Base-by-base conservation (phyloP, 2,329 filamentous ascomycete species). In the Botryotinia calthae region DNA sequence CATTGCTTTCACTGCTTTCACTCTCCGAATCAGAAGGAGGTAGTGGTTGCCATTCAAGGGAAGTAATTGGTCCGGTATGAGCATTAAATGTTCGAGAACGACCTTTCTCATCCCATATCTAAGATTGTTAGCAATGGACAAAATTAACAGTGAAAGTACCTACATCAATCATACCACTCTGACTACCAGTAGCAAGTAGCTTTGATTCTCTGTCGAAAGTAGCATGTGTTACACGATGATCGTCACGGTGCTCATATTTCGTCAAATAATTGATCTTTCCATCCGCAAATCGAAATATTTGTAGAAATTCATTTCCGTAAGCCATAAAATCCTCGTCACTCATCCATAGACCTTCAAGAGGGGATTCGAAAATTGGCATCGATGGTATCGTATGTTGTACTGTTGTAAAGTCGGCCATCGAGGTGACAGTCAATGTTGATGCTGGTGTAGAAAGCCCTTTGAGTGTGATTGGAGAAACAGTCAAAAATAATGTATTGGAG, bases 111-210 rank as follows among this genome's bases (percentile, higher is more conserved):
- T 79, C 77, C 77, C 77, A 81, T n/a, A 81, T 78, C 80, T 81
- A 73, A 63, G 59, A 9, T n/a, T 34, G 31, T 46, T 42, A 90
- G 83, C 44, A 59, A 62, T 37, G 44, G 67, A 22, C 20, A 40
- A 73, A 44, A 7, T 62, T 4, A 66, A 65, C 16, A 22, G 7
- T 20, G 20, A 20, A 20, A 46, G 64, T 61, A 74, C 88, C 83
- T 83, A 90, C 88, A 81, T 90, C 88, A 66, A 91, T 84, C 65
- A 82, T 84, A 40, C 89, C 89, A 75, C 86, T 87, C 66, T 89
- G 86, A 76, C 86, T 88, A 6, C 87, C 86, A 0, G 89, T 90
- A 1, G 89, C 89, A 22, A 86, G 84, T 46, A 89, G 77, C 64
- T 83, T 85, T 31, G 87, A 86, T 34, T 82, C 82, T 79, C 81